Conservation (phyloP, 495 filamentous ascomycete genomes). For the Podospora tetraspora region DNA sequence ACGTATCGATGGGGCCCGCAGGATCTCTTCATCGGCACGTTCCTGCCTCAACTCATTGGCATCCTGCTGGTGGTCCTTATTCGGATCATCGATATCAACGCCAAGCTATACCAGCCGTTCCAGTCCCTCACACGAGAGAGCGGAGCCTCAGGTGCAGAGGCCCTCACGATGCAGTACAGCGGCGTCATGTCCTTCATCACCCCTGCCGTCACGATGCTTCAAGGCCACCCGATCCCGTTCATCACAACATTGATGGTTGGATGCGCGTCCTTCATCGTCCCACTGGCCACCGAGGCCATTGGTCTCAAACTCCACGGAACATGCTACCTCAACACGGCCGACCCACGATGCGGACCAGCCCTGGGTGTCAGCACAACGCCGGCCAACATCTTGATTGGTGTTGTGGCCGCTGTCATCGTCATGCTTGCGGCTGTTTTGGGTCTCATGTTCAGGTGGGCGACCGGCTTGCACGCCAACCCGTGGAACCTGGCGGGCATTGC, state of each 20-base stretch:
- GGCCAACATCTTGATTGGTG: slow-evolving; percentile 22
- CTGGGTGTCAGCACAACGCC: slow-evolving; percentile 28
- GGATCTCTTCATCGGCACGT: slow-evolving; percentile 35
- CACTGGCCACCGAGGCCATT: slow-evolving; percentile 33
- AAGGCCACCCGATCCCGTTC: slow-evolving; percentile 28
- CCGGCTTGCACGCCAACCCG: slow-evolving; percentile 30
- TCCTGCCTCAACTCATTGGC: slow-evolving; percentile 29
- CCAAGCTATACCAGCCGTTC: slow-evolving; percentile 38
- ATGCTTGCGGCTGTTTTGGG: slow-evolving; percentile 19
- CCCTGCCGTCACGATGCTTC: slow-evolving; percentile 21
- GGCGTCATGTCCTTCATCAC: slow-evolving; percentile 24
- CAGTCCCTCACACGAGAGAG: slow-evolving; percentile 22
- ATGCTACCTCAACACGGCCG: slow-evolving; percentile 24
- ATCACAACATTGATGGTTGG: slow-evolving; percentile 29
- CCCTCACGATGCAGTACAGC: slow-evolving; percentile 28
- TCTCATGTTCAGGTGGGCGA: slow-evolving; percentile 22
- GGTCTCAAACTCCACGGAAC: slow-evolving; percentile 33
- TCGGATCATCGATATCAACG: slow-evolving; percentile 36
- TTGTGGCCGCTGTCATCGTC: slow-evolving; percentile 25
- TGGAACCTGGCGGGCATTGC: slow-evolving; percentile 35
- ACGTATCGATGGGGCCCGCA: slow-evolving; percentile 21
- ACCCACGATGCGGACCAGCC: slow-evolving; percentile 25
- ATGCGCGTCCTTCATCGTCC: slow-evolving; percentile 27
- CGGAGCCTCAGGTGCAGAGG: slow-evolving; percentile 18
- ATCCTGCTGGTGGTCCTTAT: slow-evolving; percentile 30